Evolutionary conservation across 2,329 filamentous ascomycete genomes (phyloP).

Genomic region (Penicillium oxalicum): DNA sequence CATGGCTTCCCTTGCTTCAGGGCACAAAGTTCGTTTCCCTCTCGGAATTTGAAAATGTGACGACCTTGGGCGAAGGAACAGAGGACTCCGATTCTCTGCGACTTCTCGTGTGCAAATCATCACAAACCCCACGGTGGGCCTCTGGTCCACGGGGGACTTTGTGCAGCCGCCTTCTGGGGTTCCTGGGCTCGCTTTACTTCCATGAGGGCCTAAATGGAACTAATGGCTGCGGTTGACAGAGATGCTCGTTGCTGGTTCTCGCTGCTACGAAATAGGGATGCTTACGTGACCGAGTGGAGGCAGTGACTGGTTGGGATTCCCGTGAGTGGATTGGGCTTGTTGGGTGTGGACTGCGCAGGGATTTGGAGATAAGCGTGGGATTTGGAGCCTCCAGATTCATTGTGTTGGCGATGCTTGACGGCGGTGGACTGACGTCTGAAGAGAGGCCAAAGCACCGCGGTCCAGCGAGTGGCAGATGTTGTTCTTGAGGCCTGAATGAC

Average conservation of each 20-base stretch:
- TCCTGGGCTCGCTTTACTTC: conserved; percentile 36
- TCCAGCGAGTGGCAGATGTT: conserved; percentile 11
- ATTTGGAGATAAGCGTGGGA: conserved; percentile 5
- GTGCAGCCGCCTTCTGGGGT: conserved; percentile 35
- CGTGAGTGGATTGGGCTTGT: conserved; percentile 3
- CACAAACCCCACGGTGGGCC: neutral
- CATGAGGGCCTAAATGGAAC: conserved; percentile 38
- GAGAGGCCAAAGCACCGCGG: conserved; percentile 25
- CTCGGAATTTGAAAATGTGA: neutral
- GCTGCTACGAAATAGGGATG: conserved; percentile 5
- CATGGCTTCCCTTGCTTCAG: conserved; percentile 13
- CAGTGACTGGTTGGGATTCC: neutral
- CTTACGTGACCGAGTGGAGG: conserved; percentile 5
- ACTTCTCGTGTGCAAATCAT: conserved; percentile 19
- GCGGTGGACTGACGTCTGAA: neutral
- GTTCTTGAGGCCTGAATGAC: conserved; percentile 30
- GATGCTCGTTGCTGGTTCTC: neutral
- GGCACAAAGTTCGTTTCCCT: neutral
- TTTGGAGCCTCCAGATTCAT: conserved; percentile 1
- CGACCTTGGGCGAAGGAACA: conserved; percentile 18
- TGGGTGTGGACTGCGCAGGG: conserved; percentile 2
- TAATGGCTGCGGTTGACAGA: conserved; percentile 41
- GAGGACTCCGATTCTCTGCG: neutral
- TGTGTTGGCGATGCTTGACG: conserved; percentile 5
- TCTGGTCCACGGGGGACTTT: neutral